Evolutionary conservation across 1,284 basidiomycete species (phyloP).

Genomic region (Tremellales sp.): DNA sequence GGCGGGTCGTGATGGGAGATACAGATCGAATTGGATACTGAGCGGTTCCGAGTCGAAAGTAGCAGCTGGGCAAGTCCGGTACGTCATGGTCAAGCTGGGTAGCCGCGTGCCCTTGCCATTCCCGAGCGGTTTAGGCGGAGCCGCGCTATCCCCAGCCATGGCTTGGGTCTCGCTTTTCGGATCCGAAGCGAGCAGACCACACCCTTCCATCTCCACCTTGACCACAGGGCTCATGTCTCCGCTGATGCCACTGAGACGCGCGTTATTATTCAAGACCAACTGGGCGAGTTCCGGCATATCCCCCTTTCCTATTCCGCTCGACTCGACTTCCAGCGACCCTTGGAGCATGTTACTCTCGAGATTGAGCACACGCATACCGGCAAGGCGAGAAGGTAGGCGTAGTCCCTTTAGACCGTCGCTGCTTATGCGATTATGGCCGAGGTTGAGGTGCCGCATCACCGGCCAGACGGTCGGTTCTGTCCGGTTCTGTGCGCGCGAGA

Average conservation of each 20-base stretch:
- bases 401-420: conserved; percentile 19
- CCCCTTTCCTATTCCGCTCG: conserved; percentile 13
- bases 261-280: conserved; percentile 27
- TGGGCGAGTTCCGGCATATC: conserved; percentile 26
- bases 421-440: conserved; percentile 33
- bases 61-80: conserved; percentile 35
- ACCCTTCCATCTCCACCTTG: conserved; percentile 30
- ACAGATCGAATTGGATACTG: conserved; percentile 39
- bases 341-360: conserved; percentile 30
- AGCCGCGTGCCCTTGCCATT: conserved; percentile 14
- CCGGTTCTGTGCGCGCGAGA: conserved; percentile 28
- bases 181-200: conserved; percentile 2
- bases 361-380: conserved; percentile 27
- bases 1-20: conserved; percentile 27
- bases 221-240: conserved; percentile 19
- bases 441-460: conserved; percentile 28
- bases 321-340: conserved; percentile 22
- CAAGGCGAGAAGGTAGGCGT: conserved; percentile 2
- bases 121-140: conserved; percentile 2
- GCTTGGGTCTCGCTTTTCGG: neutral
- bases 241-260: conserved; percentile 16
- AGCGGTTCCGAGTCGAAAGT: conserved; percentile 44
- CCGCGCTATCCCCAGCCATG: neutral
- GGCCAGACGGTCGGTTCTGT: conserved; percentile 26
- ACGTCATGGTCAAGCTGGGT: conserved; percentile 31